phyloP scores from a whole-genome alignment of 1,284 basidiomycete genomes.

The Rhodotorula sp. region DNA sequence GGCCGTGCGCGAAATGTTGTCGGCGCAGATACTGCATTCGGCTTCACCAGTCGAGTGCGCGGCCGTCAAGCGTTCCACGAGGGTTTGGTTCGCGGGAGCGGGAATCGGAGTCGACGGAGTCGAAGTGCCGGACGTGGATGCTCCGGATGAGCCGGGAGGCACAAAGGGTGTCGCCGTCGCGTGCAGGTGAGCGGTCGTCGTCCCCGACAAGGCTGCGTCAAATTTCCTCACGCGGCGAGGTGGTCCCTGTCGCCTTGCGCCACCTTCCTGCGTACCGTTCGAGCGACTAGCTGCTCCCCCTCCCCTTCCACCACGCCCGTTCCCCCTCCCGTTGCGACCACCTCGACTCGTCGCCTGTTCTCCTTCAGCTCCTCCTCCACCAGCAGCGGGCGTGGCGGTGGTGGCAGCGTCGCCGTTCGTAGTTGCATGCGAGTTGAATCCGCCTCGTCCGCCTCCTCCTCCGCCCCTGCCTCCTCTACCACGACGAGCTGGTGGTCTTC shows the following conservation, averaged over 20 bases:
- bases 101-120: conserved; percentile 1
- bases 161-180: conserved; percentile 20
- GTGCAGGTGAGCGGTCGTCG: conserved; percentile 10
- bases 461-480: neutral
- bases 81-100: conserved; percentile 38
- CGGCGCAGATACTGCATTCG: conserved; percentile 79
- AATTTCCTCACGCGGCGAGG: conserved; percentile 8
- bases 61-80: conserved; percentile 40
- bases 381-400: neutral
- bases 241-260: neutral
- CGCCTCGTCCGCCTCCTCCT: neutral
- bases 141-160: neutral
- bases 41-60: conserved; percentile 38
- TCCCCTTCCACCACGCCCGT: neutral
- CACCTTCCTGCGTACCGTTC: neutral
- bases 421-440: no score
- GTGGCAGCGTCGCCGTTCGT: no score
- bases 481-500: neutral
- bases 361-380: neutral
- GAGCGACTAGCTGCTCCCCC: neutral
- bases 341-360: neutral
- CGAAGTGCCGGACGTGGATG: conserved; percentile 8
- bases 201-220: conserved; percentile 22
- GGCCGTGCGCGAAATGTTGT: conserved; percentile 65
- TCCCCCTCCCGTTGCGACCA: neutral